These are phyloP conservation scores for Mycena rosella DNA, from an alignment of 768 basidiomycete species.

Conservation along the genomic window DNA sequence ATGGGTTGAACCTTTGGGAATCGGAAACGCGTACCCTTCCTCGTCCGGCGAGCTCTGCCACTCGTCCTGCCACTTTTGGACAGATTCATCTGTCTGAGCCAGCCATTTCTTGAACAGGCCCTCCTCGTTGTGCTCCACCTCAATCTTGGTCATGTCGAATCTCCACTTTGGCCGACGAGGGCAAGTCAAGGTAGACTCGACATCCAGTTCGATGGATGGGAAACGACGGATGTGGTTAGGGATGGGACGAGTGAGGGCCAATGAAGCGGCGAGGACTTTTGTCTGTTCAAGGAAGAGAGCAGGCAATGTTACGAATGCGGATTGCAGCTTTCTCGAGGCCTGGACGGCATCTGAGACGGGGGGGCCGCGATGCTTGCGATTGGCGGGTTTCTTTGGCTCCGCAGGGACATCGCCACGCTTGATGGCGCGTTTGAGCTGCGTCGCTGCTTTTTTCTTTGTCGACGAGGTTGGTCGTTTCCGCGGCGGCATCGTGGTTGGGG, in stretches of 20 bases:
- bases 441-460: slow-evolving; percentile 78
- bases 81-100: slow-evolving; percentile 66
- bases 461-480: slow-evolving; percentile 67
- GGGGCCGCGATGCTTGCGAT: slow-evolving; percentile 44
- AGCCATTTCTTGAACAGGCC: slow-evolving; percentile 81
- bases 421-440: slow-evolving; percentile 83
- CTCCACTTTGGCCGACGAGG: slow-evolving; percentile 90
- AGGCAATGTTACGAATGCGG: slow-evolving; percentile 75
- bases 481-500: slow-evolving; percentile 49
- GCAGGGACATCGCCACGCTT: slow-evolving; percentile 80
- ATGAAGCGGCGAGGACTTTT: slow-evolving; percentile 64
- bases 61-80: slow-evolving; percentile 58
- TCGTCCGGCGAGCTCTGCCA: slow-evolving; percentile 43
- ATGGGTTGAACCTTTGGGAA: neutral
- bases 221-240: slow-evolving; percentile 37
- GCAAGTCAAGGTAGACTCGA: slow-evolving; percentile 50
- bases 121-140: slow-evolving; percentile 93
- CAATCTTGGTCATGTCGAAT: slow-evolving; percentile 87
- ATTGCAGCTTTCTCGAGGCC: slow-evolving; percentile 70
- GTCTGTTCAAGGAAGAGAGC: slow-evolving; percentile 71
- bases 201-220: slow-evolving; percentile 17
- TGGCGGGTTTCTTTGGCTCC: slow-evolving; percentile 49
- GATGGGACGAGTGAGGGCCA: slow-evolving; percentile 71
- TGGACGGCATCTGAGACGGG: slow-evolving; percentile 48
- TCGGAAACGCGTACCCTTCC: slow-evolving; percentile 2